Evolutionary conservation across 2,329 filamentous ascomycete genomes (phyloP).

Genomic region (Fusarium zealandicum): DNA sequence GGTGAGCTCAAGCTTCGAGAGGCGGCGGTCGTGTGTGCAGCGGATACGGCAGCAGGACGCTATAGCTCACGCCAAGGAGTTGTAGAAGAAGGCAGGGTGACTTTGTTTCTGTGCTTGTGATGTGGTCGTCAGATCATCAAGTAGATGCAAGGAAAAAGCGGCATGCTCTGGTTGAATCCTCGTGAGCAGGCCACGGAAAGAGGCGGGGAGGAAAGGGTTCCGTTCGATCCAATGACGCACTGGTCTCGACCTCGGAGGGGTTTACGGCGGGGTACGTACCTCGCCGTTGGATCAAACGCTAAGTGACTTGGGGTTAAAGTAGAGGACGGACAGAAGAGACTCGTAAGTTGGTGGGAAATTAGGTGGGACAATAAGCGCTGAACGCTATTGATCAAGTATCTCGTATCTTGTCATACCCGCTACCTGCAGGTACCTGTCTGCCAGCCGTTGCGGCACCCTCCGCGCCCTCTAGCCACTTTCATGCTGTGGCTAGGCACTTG

Average conservation of each 20-base stretch:
- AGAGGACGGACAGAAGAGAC: not conserved
- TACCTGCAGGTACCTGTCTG: conserved; percentile 4
- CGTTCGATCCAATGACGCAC: conserved; percentile 36
- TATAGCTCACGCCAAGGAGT: not conserved
- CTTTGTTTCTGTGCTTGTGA: conserved; percentile 27
- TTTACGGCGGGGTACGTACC: conserved; percentile 24
- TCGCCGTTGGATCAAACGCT: not conserved
- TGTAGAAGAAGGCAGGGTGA: not conserved
- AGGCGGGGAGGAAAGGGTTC: conserved; percentile 22
- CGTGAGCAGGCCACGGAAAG: conserved; percentile 35
- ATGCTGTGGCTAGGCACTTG: conserved; percentile 3
- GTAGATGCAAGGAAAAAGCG: conserved; percentile 13
- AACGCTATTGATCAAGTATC: not conserved
- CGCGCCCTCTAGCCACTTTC: not conserved
- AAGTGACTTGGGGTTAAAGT: not conserved
- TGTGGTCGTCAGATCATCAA: conserved; percentile 31
- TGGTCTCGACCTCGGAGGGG: no score
- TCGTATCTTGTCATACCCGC: not conserved
- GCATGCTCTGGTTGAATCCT: conserved; percentile 24
- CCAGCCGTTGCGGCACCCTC: not conserved
- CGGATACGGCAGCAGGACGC: conserved; percentile 3
- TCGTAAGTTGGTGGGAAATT: not conserved
- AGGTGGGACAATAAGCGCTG: not conserved
- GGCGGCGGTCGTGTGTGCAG: conserved; percentile 12
- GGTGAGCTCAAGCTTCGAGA: conserved; percentile 13